Evolutionary conservation across 176 grass and related monocot genomes (phyloP).

Genomic region (Alopecurus myosuroides): DNA sequence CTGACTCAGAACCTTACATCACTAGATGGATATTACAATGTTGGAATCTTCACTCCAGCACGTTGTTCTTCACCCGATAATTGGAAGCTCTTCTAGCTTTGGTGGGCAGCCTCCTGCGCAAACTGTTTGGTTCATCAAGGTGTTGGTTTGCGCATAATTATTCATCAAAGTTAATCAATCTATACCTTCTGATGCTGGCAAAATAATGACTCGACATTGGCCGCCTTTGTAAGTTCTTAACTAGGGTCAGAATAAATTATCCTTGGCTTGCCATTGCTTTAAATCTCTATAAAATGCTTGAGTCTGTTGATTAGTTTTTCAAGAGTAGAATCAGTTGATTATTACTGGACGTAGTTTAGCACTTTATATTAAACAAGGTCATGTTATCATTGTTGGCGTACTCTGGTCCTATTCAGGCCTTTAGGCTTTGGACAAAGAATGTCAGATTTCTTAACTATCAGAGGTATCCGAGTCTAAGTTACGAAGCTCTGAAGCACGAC

Average conservation of each 20-base stretch:
- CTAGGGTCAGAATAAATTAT: background rate
- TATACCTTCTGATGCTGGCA: no score
- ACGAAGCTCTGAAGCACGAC: slow-evolving; percentile 58
- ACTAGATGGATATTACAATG: no score
- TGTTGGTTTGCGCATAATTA: no score
- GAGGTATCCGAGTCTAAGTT: slow-evolving; percentile 42
- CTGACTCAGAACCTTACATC: no score
- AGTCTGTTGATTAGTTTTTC: no score
- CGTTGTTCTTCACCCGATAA: no score
- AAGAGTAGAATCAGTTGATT: background rate
- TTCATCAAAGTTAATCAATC: no score
- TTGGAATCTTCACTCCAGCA: no score
- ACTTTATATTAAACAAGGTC: background rate
- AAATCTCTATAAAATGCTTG: background rate
- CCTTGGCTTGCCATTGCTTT: background rate
- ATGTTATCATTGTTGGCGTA: background rate
- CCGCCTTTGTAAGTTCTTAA: background rate
- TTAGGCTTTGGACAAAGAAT: slow-evolving; percentile 77
- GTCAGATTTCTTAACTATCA: slow-evolving; percentile 79
- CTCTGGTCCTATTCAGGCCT: slow-evolving; percentile 36
- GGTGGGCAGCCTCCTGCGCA: no score
- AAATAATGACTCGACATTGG: background rate
- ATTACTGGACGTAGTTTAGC: background rate
- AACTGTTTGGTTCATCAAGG: no score
- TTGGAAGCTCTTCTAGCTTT: no score